Evolutionary conservation across 768 basidiomycete genomes (phyloP).

Genomic region (Sarcodon aspratus): DNA sequence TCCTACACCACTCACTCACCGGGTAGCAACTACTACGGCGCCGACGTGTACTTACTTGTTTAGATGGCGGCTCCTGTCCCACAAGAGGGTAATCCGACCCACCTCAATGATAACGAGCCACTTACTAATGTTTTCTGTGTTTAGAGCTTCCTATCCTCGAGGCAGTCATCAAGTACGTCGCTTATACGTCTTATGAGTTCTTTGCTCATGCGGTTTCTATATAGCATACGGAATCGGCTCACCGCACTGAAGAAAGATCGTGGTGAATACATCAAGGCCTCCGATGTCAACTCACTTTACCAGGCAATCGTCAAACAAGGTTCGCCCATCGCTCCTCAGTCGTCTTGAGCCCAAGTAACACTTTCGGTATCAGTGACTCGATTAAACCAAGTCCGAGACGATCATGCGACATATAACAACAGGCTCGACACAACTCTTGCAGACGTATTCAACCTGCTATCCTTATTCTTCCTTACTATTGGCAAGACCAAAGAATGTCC

Average conservation of each 20-base stretch:
- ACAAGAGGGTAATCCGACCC: conserved; percentile 50
- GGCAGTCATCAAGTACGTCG: conserved; percentile 73
- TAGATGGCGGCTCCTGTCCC: conserved; percentile 61
- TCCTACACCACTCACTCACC: background rate
- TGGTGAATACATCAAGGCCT: conserved; percentile 84
- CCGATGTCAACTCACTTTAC: conserved; percentile 90
- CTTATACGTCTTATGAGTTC: conserved; percentile 2
- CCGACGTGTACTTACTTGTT: background rate
- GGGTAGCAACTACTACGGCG: background rate
- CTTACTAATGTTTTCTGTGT: conserved; percentile 11
- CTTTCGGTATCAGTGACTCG: conserved; percentile 53
- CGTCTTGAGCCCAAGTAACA: background rate
- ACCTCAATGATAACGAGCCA: conserved; percentile 6
- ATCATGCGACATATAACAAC: conserved; percentile 67
- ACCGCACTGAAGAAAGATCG: conserved; percentile 92
- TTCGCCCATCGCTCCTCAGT: conserved; percentile 18
- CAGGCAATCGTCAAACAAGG: conserved; percentile 91
- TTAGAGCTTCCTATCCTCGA: conserved; percentile 90
- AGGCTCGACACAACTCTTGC: conserved; percentile 90
- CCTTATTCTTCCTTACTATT: conserved; percentile 95
- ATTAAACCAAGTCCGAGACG: conserved; percentile 84
- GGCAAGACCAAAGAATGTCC: conserved; percentile 93
- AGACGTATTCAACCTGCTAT: conserved; percentile 92
- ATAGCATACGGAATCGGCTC: conserved; percentile 87
- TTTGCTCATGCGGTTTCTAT: conserved; percentile 1